Evolutionary conservation across 768 basidiomycete species (phyloP), one percentile per base, ranked within the genome.

Genomic region (Exidia glandulosa): DNA sequence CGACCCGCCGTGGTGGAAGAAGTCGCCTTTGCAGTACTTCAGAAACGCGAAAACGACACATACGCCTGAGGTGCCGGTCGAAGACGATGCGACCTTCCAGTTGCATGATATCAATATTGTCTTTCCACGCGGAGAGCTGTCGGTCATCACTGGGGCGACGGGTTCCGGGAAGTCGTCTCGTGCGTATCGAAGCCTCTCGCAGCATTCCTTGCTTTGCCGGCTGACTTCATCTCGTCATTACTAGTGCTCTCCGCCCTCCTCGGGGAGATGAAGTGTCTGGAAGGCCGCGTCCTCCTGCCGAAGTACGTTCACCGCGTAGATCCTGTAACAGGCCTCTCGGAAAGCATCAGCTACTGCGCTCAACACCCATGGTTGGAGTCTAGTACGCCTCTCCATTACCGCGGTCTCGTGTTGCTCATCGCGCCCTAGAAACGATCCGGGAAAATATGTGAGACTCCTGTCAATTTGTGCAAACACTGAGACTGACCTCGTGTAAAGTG

Each of bases 341-440:
- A 48, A n/a, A 27, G 47, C 47, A 23, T 23, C 9, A 48, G 47
- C n/a, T 48, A 9, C 25, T 48, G 47, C 23, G n/a, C 47, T 9
- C 47, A 48, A 48, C 47, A 48, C 19, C 47, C 47, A 23, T 48
- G 47, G 47, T n/a, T 48, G 9, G 9, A 48, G n/a, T 48, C 47
- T 9, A 48, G 47, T 48, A 48, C 47, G 47, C 23, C n/a, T n/a
- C n/a, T 6, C 5, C 9, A 6, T 9, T 5, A 6, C 23, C 9
- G 9, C 14, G 25, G 6, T 16, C 9, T n/a, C 7, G 9, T 9
- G 6, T 16, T n/a, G 7, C 47, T n/a, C n/a, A n/a, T n/a, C 14
- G 19, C 9, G 23, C 9, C 86, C 86, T 77, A 84, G 89, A 67
- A 1, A 87, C 88, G 0, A 88, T 93, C 60, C 76, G 81, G 23